phyloP scores from a whole-genome alignment of 2,329 filamentous ascomycete species.

The Claviceps capensis region DNA sequence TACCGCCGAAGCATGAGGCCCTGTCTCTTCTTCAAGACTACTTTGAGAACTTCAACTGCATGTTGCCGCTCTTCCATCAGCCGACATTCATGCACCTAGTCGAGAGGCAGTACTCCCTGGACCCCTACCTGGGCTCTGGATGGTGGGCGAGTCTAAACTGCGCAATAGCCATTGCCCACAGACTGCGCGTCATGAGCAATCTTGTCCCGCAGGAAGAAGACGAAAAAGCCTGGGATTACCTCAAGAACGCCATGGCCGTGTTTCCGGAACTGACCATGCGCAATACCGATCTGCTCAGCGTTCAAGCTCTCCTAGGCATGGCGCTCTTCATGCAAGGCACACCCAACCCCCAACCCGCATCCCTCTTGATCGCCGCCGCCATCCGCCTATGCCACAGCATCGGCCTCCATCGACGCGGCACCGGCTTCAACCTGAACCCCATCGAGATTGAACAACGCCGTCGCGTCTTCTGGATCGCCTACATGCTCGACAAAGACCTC shows the following conservation, averaged over 20 bases:
- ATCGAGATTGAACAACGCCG: slow-evolving; percentile 84
- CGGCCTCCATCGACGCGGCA: slow-evolving; percentile 84
- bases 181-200: slow-evolving; percentile 90
- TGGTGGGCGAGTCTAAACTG: slow-evolving; percentile 99
- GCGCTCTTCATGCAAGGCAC: slow-evolving; percentile 90
- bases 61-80: slow-evolving; percentile 95
- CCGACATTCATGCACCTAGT: slow-evolving; percentile 97
- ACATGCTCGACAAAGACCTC: slow-evolving; percentile 51
- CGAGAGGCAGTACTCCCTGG: slow-evolving; percentile 80
- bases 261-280: slow-evolving; percentile 89
- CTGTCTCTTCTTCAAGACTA: slow-evolving; percentile 82
- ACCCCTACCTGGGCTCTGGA: slow-evolving; percentile 87
- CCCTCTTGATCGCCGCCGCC: slow-evolving; percentile 79
- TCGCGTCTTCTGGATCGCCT: slow-evolving; percentile 52
- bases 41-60: slow-evolving; percentile 98
- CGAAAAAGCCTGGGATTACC: slow-evolving; percentile 83
- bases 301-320: slow-evolving; percentile 89
- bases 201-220: slow-evolving; percentile 83
- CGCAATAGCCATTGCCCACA: slow-evolving; percentile 81
- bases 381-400: slow-evolving; percentile 88
- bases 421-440: slow-evolving; percentile 83
- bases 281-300: slow-evolving; percentile 87
- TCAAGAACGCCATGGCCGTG: slow-evolving; percentile 94
- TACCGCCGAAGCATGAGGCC: slow-evolving; percentile 79
- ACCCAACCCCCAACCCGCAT: slow-evolving; percentile 88